Conservation (phyloP, 257 asterid species). For the Penstemon eatonii region DNA sequence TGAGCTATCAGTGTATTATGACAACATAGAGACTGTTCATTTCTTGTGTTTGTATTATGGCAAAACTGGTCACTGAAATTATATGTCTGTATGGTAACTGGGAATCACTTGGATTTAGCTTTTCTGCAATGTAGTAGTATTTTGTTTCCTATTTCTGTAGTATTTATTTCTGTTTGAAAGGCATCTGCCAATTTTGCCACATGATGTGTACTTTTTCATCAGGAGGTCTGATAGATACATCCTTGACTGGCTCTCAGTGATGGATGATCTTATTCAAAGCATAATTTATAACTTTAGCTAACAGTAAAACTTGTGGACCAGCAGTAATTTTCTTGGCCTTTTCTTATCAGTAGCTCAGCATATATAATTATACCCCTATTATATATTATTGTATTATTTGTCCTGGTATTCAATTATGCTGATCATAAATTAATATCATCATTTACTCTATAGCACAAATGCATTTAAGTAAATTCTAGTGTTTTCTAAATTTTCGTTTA, state of each 20-base stretch:
- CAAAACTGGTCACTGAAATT: slow-evolving; percentile 14
- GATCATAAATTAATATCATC: no score
- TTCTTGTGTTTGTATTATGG: slow-evolving; percentile 9
- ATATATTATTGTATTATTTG: no score
- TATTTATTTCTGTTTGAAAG: slow-evolving; percentile 37
- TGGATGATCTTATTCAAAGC: slow-evolving; percentile 15
- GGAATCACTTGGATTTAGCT: slow-evolving; percentile 34
- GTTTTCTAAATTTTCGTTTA: no score
- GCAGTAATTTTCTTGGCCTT: not conserved
- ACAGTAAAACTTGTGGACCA: slow-evolving; percentile 30
- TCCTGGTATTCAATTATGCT: no score
- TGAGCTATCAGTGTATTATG: slow-evolving; percentile 21
- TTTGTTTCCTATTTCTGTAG: slow-evolving; percentile 27
- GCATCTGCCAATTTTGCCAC: slow-evolving; percentile 46
- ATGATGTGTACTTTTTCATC: slow-evolving; percentile 30
- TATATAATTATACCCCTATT: no score
- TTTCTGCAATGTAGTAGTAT: slow-evolving; percentile 25
- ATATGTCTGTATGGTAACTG: slow-evolving; percentile 19
- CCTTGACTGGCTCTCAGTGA: slow-evolving; percentile 26
- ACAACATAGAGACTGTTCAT: slow-evolving; percentile 9
- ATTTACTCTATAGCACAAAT: no score
- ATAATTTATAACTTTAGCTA: slow-evolving; percentile 25
- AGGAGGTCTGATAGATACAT: slow-evolving; percentile 23
- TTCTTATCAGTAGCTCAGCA: not conserved
- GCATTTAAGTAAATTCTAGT: no score